phyloP scores from a whole-genome alignment of 2,329 filamentous ascomycete genomes.

The Paracoccidioides lutzii region DNA sequence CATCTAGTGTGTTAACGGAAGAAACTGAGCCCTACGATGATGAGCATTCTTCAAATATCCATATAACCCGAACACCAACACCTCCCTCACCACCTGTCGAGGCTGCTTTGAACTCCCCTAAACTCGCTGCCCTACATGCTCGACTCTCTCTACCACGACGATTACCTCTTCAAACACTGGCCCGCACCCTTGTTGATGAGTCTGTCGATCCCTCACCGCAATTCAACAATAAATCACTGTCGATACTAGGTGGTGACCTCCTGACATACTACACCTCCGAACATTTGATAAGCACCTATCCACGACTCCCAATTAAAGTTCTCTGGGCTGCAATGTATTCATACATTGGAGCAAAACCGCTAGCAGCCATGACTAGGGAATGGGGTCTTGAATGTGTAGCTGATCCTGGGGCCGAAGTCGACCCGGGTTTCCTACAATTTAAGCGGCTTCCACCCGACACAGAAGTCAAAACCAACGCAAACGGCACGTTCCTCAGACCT shows the following conservation, averaged over 20 bases:
- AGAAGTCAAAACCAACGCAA: conserved; percentile 24
- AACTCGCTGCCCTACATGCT: conserved; percentile 84
- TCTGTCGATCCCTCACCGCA: conserved; percentile 66
- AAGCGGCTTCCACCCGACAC: conserved; percentile 35
- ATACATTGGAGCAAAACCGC: conserved; percentile 62
- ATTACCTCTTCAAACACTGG: conserved; percentile 75
- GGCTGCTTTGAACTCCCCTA: conserved; percentile 60
- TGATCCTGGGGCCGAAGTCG: conserved; percentile 77
- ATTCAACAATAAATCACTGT: conserved; percentile 82
- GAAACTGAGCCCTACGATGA: conserved; percentile 18
- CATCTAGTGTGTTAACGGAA: conserved; percentile 17
- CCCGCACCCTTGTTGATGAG: conserved; percentile 69
- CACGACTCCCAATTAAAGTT: conserved; percentile 78
- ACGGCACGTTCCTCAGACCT: conserved; percentile 31
- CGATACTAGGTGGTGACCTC: conserved; percentile 67
- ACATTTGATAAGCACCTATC: conserved; percentile 76
- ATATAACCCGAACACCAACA: conserved; percentile 22
- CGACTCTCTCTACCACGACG: conserved; percentile 70
- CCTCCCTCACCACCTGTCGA: conserved; percentile 61
- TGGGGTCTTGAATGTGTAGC: conserved; percentile 91
- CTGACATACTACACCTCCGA: conserved; percentile 83
- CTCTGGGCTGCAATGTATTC: conserved; percentile 76
- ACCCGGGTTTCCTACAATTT: conserved; percentile 82
- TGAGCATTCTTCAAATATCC: conserved; percentile 15
- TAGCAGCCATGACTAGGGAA: conserved; percentile 60